Evolutionary conservation across 2,329 filamentous ascomycete species (phyloP).

Genomic region (Fusarium transvaalense): DNA sequence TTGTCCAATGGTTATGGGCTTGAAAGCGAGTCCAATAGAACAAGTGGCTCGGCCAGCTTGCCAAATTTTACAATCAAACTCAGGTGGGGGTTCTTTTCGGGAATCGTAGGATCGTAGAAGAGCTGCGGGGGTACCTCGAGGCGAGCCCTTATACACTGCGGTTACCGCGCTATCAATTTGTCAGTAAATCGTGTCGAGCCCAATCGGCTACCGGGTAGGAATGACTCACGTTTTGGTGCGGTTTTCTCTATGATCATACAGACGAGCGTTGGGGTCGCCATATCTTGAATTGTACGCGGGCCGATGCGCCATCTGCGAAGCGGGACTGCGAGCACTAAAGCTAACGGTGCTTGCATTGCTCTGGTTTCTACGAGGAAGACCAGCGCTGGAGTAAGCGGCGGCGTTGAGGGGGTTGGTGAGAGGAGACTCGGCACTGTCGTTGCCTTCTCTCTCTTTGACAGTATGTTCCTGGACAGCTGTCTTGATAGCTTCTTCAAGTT

Average conservation of each 20-base stretch:
- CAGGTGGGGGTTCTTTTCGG: slow-evolving; percentile 87
- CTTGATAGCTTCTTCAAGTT: slow-evolving; percentile 91
- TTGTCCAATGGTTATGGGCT: slow-evolving; percentile 93
- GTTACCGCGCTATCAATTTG: slow-evolving; percentile 79
- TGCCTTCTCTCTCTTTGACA: slow-evolving; percentile 82
- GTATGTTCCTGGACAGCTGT: slow-evolving; percentile 91
- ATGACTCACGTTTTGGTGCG: slow-evolving; percentile 86
- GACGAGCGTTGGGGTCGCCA: slow-evolving; percentile 84
- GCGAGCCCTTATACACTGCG: slow-evolving; percentile 88
- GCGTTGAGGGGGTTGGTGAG: slow-evolving; percentile 58
- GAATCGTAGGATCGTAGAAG: slow-evolving; percentile 95
- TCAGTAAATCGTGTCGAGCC: slow-evolving; percentile 23
- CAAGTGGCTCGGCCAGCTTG: slow-evolving; percentile 95
- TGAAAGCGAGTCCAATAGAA: slow-evolving; percentile 92
- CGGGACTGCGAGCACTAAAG: slow-evolving; percentile 76
- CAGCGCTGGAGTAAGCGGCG: slow-evolving; percentile 58
- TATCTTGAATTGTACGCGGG: slow-evolving; percentile 69
- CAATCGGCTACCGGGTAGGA: not conserved
- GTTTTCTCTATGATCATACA: slow-evolving; percentile 90
- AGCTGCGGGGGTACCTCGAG: slow-evolving; percentile 74
- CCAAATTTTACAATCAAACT: slow-evolving; percentile 97
- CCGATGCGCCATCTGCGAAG: slow-evolving; percentile 64
- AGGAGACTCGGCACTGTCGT: slow-evolving; percentile 70
- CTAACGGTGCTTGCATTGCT: slow-evolving; percentile 88
- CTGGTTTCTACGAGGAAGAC: slow-evolving; percentile 69